Evolutionary conservation across 192 early-diverging fungal species (phyloP).

Genomic region (Coemansia sp.): DNA sequence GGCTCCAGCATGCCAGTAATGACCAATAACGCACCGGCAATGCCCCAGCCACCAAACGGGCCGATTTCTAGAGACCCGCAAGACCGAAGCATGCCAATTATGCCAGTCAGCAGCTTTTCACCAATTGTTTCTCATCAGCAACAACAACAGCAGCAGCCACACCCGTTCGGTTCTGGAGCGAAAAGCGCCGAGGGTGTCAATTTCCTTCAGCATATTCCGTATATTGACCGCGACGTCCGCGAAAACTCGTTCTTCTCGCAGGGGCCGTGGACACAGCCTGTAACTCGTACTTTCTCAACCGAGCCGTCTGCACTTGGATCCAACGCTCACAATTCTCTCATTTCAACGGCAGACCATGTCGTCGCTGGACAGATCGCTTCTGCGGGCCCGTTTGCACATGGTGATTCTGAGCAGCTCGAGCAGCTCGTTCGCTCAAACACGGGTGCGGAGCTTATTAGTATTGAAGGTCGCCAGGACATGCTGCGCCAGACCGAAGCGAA

Average conservation of each 20-base stretch:
- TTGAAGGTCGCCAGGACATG: constrained; percentile 24
- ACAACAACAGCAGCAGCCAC: neutral
- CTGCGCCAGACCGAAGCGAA: constrained; percentile 13
- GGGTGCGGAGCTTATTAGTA: constrained; percentile 16
- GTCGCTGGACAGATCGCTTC: neutral
- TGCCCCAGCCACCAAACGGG: neutral
- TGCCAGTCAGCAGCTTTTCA: neutral
- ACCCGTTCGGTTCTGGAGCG: constrained; percentile 1
- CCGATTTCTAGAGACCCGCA: neutral
- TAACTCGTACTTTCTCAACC: constrained; percentile 14
- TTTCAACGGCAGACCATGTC: neutral
- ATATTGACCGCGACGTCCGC: constrained; percentile 40
- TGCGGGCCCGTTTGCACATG: neutral
- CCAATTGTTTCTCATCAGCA: neutral
- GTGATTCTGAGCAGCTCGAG: constrained; percentile 12
- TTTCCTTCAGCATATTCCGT: constrained; percentile 38
- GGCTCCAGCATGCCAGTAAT: constrained; percentile 1
- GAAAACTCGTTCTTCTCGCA: constrained; percentile 48
- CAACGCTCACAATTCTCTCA: constrained; percentile 2
- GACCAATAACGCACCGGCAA: neutral
- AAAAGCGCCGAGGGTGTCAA: constrained; percentile 7
- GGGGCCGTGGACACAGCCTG: constrained; percentile 43
- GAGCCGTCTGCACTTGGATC: neutral
- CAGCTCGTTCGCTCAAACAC: constrained; percentile 39
- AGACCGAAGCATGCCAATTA: constrained; percentile 3